Base-by-base conservation (phyloP, 2,329 filamentous ascomycete genomes). In the Scortechinia acanthostroma region DNA sequence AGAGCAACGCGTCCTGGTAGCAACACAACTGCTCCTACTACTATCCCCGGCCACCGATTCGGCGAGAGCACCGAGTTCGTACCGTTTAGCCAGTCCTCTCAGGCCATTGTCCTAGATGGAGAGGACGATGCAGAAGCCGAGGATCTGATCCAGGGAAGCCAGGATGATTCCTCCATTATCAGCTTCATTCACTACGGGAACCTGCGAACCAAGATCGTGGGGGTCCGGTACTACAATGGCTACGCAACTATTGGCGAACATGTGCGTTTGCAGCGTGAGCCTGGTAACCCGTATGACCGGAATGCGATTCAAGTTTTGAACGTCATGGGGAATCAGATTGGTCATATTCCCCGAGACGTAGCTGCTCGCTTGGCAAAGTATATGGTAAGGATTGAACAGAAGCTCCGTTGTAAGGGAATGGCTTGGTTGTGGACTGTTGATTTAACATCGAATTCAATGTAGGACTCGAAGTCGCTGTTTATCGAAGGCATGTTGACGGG, bases 401-500 rank as follows among this genome's bases (percentile, higher is more conserved):
- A n/a, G n/a, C n/a, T n/a, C n/a, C n/a, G n/a, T n/a, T n/a, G n/a
- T n/a, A n/a, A n/a, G n/a, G n/a, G n/a, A n/a, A n/a, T n/a, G n/a
- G n/a, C n/a, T n/a, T n/a, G n/a, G n/a, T n/a, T n/a, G n/a, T n/a
- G n/a, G n/a, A n/a, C n/a, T n/a, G n/a, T n/a, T n/a, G n/a, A n/a
- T n/a, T n/a, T n/a, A n/a, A n/a, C n/a, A n/a, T n/a, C n/a, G n/a
- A n/a, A 19, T 6, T 40, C 35, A 6, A 40, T 30, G 6, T 40
- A 40, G 35, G 35, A 40, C 35, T 6, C 35, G 14, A 40, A 19
- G 10, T 13, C 14, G 13, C 35, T 40, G 6, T 6, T 13, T 13
- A 6, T 40, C 20, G 35, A 40, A 17, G 35, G 35, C 35, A 10
- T 40, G 10, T 40, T 40, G 35, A 40, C 35, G 14, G 35, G 35